Conservation (phyloP, 495 filamentous ascomycete genomes). For the Darksidea phi region DNA sequence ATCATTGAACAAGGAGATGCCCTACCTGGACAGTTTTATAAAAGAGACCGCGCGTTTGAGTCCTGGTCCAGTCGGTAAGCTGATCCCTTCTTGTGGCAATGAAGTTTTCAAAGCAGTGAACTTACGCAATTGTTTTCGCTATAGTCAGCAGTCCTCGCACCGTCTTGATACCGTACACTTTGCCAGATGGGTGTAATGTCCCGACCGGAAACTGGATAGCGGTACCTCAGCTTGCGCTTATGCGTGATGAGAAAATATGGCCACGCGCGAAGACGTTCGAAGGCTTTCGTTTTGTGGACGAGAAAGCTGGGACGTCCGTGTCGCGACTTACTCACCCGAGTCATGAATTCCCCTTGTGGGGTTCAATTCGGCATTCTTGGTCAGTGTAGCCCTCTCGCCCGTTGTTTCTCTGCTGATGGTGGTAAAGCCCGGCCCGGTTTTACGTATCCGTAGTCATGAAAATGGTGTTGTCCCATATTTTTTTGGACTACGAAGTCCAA, state of each 20-base stretch:
- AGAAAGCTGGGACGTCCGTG: not conserved
- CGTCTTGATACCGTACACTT: not conserved
- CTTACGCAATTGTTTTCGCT: too few species aligned
- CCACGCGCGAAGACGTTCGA: not conserved
- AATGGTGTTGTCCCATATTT: not conserved
- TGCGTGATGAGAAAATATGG: not conserved
- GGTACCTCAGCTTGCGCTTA: not conserved
- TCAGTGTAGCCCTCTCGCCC: not conserved
- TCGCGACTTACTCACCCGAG: not conserved
- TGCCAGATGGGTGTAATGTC: not conserved
- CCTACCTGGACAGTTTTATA: constrained; percentile 34
- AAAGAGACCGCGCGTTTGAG: constrained; percentile 33
- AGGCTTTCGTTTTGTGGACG: not conserved
- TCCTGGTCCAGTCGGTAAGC: constrained; percentile 24
- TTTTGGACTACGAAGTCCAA: not conserved
- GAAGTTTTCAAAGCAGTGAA: too few species aligned
- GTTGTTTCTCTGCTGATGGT: not conserved
- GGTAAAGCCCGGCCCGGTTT: not conserved
- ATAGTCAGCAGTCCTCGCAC: not conserved
- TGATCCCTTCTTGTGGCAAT: too few species aligned
- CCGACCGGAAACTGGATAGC: not conserved
- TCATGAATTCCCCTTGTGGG: not conserved
- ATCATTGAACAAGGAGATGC: constrained; percentile 27
- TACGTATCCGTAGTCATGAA: not conserved
- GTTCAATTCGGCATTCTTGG: not conserved